A percentile compares a stretch with the other conserved stretches of the same genome.
Evolutionary conservation across 2,329 filamentous ascomycete genomes (phyloP).

Genomic region (Fusarium marasasianum): DNA sequence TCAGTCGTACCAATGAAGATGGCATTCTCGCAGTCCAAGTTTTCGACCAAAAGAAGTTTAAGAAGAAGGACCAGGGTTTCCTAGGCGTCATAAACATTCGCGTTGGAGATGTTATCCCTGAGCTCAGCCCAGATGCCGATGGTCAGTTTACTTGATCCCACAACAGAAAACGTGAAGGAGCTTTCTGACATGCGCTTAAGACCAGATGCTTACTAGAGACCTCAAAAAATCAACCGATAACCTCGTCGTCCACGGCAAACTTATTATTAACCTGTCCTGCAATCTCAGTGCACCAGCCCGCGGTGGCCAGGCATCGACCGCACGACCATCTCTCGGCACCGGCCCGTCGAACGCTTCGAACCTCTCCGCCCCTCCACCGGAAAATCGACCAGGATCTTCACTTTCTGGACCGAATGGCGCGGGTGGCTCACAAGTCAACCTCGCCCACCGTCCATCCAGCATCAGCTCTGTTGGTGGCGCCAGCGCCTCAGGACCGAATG

Average conservation of each 20-base stretch:
- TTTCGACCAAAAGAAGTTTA: slow-evolving; percentile 99
- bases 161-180: slow-evolving; percentile 38
- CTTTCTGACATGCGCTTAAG: slow-evolving; percentile 54
- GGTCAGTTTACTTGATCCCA: slow-evolving; percentile 66
- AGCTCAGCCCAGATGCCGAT: slow-evolving; percentile 88
- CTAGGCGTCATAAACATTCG: slow-evolving; percentile 97
- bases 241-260: slow-evolving; percentile 94
- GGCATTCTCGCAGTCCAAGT: slow-evolving; percentile 98
- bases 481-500: slow-evolving; percentile 44
- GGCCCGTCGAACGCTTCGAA: slow-evolving; percentile 57
- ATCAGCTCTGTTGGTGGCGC: slow-evolving; percentile 50
- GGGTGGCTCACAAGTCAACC: slow-evolving; percentile 51
- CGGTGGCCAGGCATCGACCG: slow-evolving; percentile 55
- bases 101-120: slow-evolving; percentile 87
- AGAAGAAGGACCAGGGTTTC: slow-evolving; percentile 99
- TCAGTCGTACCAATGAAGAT: slow-evolving; percentile 88
- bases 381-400: slow-evolving; percentile 63
- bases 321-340: slow-evolving; percentile 56
- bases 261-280: slow-evolving; percentile 95
- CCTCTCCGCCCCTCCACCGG: slow-evolving; percentile 53
- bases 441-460: slow-evolving; percentile 60
- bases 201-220: slow-evolving; percentile 98
- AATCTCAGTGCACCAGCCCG: slow-evolving; percentile 80
- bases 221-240: slow-evolving; percentile 99
- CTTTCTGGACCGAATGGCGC: slow-evolving; percentile 61